Conservation (phyloP, 495 filamentous ascomycete species). For the Podospora pseudopauciseta region DNA sequence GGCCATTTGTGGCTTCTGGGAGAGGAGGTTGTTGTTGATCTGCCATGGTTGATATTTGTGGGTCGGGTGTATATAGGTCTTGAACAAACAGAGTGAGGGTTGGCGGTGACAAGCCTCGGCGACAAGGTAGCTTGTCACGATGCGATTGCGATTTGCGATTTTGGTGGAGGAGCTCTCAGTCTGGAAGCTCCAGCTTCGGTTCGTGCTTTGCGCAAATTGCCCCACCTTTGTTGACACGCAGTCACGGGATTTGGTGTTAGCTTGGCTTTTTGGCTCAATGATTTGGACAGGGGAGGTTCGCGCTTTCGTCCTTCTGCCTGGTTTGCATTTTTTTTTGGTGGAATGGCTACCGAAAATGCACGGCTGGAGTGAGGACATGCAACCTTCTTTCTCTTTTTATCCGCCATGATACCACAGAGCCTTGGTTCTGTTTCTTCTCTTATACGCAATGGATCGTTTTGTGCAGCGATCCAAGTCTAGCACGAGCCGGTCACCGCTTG, state of each 20-base stretch:
- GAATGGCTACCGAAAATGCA: background rate
- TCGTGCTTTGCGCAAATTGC: background rate
- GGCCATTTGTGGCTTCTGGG: background rate
- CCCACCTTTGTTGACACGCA: conserved; percentile 13
- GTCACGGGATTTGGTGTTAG: conserved; percentile 32
- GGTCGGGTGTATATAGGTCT: background rate
- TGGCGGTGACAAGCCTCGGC: background rate
- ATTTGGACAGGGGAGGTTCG: background rate
- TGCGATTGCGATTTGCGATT: background rate
- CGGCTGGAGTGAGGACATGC: background rate
- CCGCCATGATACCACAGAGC: background rate
- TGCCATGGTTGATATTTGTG: background rate
- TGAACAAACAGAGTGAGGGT: too few species aligned
- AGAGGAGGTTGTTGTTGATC: background rate
- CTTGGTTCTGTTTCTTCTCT: background rate
- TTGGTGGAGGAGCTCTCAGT: background rate
- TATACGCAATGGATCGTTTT: conserved; percentile 31
- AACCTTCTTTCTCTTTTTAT: background rate
- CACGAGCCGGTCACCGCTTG: background rate
- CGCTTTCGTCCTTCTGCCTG: conserved; percentile 1
- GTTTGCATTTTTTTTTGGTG: background rate
- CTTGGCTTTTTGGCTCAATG: background rate
- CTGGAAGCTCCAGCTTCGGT: background rate
- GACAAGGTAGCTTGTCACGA: background rate
- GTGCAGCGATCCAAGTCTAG: conserved; percentile 22